Evolutionary conservation across 768 basidiomycete genomes (phyloP), one percentile per base, ranked within the genome.

Genomic region (Agrocybe praecox): DNA sequence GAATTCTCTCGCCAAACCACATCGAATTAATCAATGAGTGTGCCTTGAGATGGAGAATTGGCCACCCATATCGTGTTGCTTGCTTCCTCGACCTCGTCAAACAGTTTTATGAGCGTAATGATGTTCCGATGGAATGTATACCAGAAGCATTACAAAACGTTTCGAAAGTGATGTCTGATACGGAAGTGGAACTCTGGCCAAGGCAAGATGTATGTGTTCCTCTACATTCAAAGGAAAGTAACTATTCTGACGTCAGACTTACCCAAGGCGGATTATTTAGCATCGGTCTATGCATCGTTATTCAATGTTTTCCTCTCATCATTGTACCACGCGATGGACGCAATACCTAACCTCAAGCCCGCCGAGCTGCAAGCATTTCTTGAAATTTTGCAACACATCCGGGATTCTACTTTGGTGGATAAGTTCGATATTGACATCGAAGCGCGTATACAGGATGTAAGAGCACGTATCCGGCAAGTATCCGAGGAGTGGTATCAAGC

Each of bases 51-150:
- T 98, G 97, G 97, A 80, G 96, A 46, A 88, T 98, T 59, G 83
- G 86, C 2, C 88, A 89, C 59, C 76, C 89, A 17, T 92, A 90
- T 67, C 86, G 91, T 32, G 87, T 83, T 0, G 80, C 87, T 10
- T 88, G 87, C 65, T 97, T 96, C 75, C 73, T 97, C 64, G 89
- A 92, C 53, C 79, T 94, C 52, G 92, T 98, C 51, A 89, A 86
- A 59, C 85, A 89, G 49, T 87, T 94, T 67, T 97, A 90, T 67
- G 91, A 95, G 72, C 84, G 90, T 32, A 88, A 90, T 59, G 88
- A 94, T 60, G 92, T 98, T 6, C 97, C 97, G 1, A 76, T 96
- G 67, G 96, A 96, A 66, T 98, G 97, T 70, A 85, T 98, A 51
- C 90, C 90, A 0, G 97, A 98, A 71, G 96, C 92, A 11, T 72